Evolutionary conservation across 495 filamentous ascomycete species (phyloP).

Genomic region (Xylaria acuta): DNA sequence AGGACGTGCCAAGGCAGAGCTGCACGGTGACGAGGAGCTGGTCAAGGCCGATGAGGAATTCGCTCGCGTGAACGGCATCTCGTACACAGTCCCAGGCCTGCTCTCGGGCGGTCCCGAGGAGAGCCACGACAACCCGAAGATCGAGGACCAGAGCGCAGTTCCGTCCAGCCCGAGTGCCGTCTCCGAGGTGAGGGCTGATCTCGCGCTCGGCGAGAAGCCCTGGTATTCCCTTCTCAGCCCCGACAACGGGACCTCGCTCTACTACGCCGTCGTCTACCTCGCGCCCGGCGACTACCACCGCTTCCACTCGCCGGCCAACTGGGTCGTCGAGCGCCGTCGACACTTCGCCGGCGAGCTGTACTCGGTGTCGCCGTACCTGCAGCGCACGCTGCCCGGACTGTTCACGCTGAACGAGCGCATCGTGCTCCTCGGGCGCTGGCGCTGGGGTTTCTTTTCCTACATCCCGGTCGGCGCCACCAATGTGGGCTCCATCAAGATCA

Average conservation of each 20-base stretch:
- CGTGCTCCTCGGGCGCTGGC: conserved; percentile 91
- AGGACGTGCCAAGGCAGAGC: conserved; percentile 28
- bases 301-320: conserved; percentile 92
- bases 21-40: conserved; percentile 62
- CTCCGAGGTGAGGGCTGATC: conserved; percentile 80
- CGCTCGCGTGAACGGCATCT: conserved; percentile 93
- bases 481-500: conserved; percentile 94
- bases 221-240: conserved; percentile 74
- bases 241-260: conserved; percentile 71
- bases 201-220: conserved; percentile 73
- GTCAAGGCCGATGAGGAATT: conserved; percentile 88
- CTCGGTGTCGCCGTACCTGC: conserved; percentile 92
- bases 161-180: conserved; percentile 71
- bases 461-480: conserved; percentile 98
- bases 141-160: conserved; percentile 56
- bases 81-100: conserved; percentile 89
- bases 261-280: conserved; percentile 97
- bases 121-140: conserved; percentile 58
- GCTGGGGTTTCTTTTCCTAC: conserved; percentile 96
- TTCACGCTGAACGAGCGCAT: conserved; percentile 98
- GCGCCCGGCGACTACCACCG: conserved; percentile 98
- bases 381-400: conserved; percentile 86
- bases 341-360: conserved; percentile 98
- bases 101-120: conserved; percentile 70
- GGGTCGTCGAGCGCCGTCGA: conserved; percentile 89